Evolutionary conservation across 768 basidiomycete species (phyloP).

Genomic region (Polyporus arcularius): DNA sequence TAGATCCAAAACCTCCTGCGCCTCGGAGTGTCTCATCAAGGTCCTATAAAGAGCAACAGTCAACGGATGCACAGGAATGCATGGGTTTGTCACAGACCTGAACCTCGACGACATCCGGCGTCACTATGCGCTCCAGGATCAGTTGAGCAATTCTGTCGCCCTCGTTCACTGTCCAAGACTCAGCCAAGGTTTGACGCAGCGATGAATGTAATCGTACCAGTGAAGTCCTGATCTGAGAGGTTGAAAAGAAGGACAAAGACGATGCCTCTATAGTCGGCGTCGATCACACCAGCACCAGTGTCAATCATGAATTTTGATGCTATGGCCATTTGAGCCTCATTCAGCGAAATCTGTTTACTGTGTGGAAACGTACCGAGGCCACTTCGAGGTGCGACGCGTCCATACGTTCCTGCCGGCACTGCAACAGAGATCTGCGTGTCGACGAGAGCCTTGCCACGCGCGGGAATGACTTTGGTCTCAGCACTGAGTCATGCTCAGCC

Average conservation of each 20-base stretch:
- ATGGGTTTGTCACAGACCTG: conserved; percentile 49
- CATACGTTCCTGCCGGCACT: conserved; percentile 91
- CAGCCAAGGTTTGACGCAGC: not conserved
- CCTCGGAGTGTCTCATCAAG: conserved; percentile 88
- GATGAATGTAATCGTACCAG: conserved; percentile 48
- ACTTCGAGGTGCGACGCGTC: conserved; percentile 93
- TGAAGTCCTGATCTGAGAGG: conserved; percentile 84
- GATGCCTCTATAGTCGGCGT: conserved; percentile 92
- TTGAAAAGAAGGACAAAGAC: conserved; percentile 95
- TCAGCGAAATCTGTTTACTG: not conserved
- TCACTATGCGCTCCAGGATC: conserved; percentile 88
- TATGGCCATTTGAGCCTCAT: conserved; percentile 32
- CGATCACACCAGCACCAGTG: conserved; percentile 96
- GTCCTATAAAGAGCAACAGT: conserved; percentile 46
- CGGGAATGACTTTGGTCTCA: conserved; percentile 81
- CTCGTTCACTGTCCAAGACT: conserved; percentile 63
- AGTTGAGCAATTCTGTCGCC: conserved; percentile 97
- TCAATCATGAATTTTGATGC: conserved; percentile 98
- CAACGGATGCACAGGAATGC: not conserved
- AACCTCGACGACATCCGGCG: conserved; percentile 85
- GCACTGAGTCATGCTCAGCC: conserved; percentile 52
- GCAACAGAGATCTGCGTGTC: conserved; percentile 93
- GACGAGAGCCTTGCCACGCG: conserved; percentile 87
- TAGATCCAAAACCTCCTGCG: conserved; percentile 89
- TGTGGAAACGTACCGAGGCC: conserved; percentile 72